Conservation (phyloP, 192 early-diverging fungal genomes). For the Umbelopsis ramanniana region DNA sequence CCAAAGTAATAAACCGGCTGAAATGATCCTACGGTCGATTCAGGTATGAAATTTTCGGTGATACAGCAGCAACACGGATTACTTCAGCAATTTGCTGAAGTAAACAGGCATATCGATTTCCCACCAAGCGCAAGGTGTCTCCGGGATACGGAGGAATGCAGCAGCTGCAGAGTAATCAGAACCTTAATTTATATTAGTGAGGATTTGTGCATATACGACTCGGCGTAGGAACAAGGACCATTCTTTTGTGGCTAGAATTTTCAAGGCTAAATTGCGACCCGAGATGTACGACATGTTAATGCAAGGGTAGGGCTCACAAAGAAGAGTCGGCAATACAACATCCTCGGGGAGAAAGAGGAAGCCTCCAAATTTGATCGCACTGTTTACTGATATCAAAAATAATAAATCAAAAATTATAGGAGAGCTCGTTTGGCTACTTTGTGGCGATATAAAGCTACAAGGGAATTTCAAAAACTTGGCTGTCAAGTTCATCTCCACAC, state of each 20-base stretch:
- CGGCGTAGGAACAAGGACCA: too few species aligned
- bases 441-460: not conserved
- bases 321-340: too few species aligned
- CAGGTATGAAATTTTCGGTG: not conserved
- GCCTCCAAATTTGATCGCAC: too few species aligned
- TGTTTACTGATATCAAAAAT: too few species aligned
- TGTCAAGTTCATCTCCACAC: constrained; percentile 18
- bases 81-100: constrained; percentile 21
- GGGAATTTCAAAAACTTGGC: constrained; percentile 12
- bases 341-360: too few species aligned
- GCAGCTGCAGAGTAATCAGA: not conserved
- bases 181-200: too few species aligned
- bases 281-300: too few species aligned
- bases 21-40: not conserved
- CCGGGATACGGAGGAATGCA: not conserved
- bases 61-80: not conserved
- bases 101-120: not conserved
- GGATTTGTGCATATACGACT: too few species aligned
- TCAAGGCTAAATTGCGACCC: too few species aligned
- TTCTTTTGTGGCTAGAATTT: too few species aligned
- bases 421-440: not conserved
- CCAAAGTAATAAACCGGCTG: not conserved
- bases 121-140: not conserved
- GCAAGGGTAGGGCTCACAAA: too few species aligned
- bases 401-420: too few species aligned